Percentiles rank a stretch among this genome's conserved stretches.
These are phyloP conservation scores for Pyrenophora teres DNA, from an alignment of 2,329 filamentous ascomycete species.

Conservation along the genomic window DNA sequence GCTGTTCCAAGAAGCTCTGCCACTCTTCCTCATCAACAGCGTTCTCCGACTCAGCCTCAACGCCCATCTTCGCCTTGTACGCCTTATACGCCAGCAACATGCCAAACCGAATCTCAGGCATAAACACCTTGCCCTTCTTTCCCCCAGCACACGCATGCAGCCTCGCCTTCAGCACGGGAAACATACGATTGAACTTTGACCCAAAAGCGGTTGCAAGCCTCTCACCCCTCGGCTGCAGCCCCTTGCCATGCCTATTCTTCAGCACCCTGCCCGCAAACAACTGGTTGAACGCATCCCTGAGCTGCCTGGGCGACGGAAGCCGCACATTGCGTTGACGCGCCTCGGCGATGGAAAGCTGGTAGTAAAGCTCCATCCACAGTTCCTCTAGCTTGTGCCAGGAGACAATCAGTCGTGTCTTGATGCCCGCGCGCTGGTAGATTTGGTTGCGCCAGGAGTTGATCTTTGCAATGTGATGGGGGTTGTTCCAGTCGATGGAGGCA, in stretches of 20 bases:
- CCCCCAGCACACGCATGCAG: conserved; percentile 5
- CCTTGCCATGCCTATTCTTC: not conserved
- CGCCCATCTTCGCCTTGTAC: conserved; percentile 12
- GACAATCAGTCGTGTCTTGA: conserved; percentile 18
- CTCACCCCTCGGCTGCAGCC: conserved; percentile 2
- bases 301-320: conserved; percentile 3
- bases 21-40: conserved; percentile 10
- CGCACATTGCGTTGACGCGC: conserved; percentile 12
- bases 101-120: conserved; percentile 12
- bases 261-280: conserved; percentile 17
- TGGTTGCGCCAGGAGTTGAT: conserved; percentile 34
- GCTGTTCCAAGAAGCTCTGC: conserved; percentile 2
- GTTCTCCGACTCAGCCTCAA: conserved; percentile 2
- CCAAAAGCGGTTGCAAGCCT: conserved; percentile 17
- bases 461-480: conserved; percentile 20
- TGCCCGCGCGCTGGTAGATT: conserved; percentile 27
- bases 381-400: conserved; percentile 26
- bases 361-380: conserved; percentile 26
- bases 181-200: conserved; percentile 24
- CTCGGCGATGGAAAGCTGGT: conserved; percentile 21
- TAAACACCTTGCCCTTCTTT: conserved; percentile 14
- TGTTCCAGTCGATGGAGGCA: conserved; percentile 26
- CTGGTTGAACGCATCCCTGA: conserved; percentile 22
- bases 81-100: conserved; percentile 17
- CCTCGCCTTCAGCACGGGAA: conserved; percentile 1